phyloP scores from a whole-genome alignment of 2,329 filamentous ascomycete species.

The Colletotrichum sp. region DNA sequence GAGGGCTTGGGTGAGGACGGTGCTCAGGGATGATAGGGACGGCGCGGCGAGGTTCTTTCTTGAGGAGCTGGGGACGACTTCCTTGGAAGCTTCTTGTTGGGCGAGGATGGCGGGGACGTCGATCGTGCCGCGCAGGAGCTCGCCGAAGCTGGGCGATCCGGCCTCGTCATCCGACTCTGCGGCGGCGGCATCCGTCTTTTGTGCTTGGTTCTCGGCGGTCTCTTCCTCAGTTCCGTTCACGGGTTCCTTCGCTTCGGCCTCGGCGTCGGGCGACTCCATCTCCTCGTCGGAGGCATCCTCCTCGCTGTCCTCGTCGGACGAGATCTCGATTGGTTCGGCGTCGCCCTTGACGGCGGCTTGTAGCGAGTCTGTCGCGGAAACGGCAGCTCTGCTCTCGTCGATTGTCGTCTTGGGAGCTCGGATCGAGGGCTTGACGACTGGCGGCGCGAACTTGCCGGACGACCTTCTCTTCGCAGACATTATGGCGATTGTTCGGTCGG shows the following conservation, averaged over 20 bases:
- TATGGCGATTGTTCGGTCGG: constrained; percentile 9
- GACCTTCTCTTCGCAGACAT: constrained; percentile 70
- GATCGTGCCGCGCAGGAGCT: constrained; percentile 79
- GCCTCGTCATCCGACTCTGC: constrained; percentile 52
- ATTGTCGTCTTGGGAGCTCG: constrained; percentile 57
- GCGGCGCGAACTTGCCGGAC: constrained; percentile 60
- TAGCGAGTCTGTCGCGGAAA: constrained; percentile 48
- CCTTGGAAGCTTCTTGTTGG: constrained; percentile 33
- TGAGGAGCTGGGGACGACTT: constrained; percentile 42
- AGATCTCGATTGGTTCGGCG: constrained; percentile 59
- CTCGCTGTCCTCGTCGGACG: constrained; percentile 58
- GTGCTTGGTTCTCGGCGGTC: constrained; percentile 24
- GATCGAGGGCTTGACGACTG: constrained; percentile 58
- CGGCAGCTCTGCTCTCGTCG: constrained; percentile 63
- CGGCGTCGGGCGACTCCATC: constrained; percentile 28
- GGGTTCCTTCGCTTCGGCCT: constrained; percentile 10
- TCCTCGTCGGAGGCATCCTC: constrained; percentile 52
- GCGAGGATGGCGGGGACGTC: constrained; percentile 72
- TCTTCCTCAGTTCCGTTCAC: constrained; percentile 29
- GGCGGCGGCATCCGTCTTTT: constrained; percentile 27
- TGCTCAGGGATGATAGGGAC: constrained; percentile 82
- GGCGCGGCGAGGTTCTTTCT: constrained; percentile 62
- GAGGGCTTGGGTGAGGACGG: constrained; percentile 91
- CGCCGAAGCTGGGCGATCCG: constrained; percentile 76
- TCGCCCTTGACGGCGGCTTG: constrained; percentile 34